phyloP scores from a whole-genome alignment of 2,329 filamentous ascomycete species.

The Calonectria leucothoes region DNA sequence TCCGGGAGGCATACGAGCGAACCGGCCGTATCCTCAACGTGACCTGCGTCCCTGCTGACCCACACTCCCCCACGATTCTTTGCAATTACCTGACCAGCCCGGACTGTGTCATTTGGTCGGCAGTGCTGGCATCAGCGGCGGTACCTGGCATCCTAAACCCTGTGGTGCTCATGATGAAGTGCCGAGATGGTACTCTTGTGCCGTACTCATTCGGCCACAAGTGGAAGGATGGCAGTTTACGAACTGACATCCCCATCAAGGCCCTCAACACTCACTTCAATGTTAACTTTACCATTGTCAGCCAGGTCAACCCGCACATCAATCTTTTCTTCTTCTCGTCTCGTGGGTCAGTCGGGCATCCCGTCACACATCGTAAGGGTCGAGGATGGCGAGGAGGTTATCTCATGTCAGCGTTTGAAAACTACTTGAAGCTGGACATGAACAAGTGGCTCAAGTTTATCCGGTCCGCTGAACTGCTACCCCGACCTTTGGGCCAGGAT shows the following conservation, averaged over 20 bases:
- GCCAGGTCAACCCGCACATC: constrained; percentile 94
- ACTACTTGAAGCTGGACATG: constrained; percentile 95
- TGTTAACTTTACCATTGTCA: constrained; percentile 94
- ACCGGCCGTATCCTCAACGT: constrained; percentile 97
- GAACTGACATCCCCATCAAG: constrained; percentile 95
- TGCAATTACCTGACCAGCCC: constrained; percentile 96
- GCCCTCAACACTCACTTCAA: constrained; percentile 97
- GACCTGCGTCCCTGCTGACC: constrained; percentile 94
- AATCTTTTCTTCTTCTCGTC: constrained; percentile 99
- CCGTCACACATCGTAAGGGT: constrained; percentile 92
- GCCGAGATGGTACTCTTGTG: constrained; percentile 77
- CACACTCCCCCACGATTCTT: constrained; percentile 90
- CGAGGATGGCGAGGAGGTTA: constrained; percentile 97
- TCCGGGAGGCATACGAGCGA: constrained; percentile 92
- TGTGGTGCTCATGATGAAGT: constrained; percentile 93
- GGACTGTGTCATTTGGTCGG: constrained; percentile 98
- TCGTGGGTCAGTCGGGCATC: constrained; percentile 88
- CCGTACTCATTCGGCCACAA: constrained; percentile 99
- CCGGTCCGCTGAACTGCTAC: constrained; percentile 90
- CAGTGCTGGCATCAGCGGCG: constrained; percentile 92
- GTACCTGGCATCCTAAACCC: constrained; percentile 97
- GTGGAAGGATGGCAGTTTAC: constrained; percentile 96
- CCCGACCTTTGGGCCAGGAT: constrained; percentile 90
- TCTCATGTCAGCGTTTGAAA: constrained; percentile 89
- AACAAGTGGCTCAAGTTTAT: constrained; percentile 98